A percentile compares a stretch with the other conserved stretches of the same genome.
phyloP scores from a whole-genome alignment of 1,284 basidiomycete genomes.

The Melampsora americana region DNA sequence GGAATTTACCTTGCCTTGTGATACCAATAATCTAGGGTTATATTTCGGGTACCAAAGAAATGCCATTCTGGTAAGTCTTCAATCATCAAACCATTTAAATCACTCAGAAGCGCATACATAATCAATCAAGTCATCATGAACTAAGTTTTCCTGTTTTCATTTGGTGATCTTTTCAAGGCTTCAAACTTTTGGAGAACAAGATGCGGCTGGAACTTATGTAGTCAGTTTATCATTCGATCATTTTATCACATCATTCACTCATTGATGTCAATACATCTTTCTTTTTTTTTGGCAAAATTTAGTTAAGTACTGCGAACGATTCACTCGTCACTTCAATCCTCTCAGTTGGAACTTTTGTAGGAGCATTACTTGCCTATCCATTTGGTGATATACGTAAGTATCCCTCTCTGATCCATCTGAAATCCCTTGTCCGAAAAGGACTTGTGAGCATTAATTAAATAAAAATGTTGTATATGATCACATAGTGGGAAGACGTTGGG shows the following conservation, averaged over 20 bases:
- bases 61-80: slow-evolving; percentile 32
- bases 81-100: too few relatives aligned
- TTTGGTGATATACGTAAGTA: slow-evolving; percentile 35
- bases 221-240: background rate
- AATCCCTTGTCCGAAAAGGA: too few relatives aligned
- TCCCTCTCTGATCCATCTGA: background rate
- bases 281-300: too few relatives aligned
- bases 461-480: background rate
- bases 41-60: slow-evolving; percentile 42
- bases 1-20: too few relatives aligned
- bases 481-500: slow-evolving; percentile 25
- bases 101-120: too few relatives aligned
- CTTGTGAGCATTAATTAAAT: too few relatives aligned
- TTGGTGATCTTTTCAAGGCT: background rate
- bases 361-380: slow-evolving; percentile 38
- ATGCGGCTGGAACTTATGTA: slow-evolving; percentile 1
- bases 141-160: too few relatives aligned
- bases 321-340: slow-evolving; percentile 41
- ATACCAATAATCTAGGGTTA: slow-evolving; percentile 32
- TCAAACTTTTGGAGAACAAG: slow-evolving; percentile 15
- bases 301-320: slow-evolving; percentile 36
- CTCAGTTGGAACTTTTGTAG: slow-evolving; percentile 24
- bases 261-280: background rate
- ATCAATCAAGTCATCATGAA: too few relatives aligned
- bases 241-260: background rate